These are phyloP conservation scores for Atkinsonella texensis DNA, from an alignment of 2,329 filamentous ascomycete genomes.

Conservation along the genomic window DNA sequence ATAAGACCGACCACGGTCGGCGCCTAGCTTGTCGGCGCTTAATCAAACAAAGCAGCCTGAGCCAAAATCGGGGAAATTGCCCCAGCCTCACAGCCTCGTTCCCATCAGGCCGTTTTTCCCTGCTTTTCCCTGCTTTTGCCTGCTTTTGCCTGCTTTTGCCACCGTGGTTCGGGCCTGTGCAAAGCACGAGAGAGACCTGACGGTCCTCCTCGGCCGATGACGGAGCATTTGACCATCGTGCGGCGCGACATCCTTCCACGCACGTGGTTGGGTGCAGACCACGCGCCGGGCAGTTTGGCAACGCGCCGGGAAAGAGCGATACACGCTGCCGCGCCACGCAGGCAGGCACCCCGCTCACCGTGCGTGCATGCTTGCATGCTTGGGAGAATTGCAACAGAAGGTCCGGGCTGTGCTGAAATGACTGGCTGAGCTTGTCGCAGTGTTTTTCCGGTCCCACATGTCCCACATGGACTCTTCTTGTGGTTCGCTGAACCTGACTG, in stretches of 20 bases:
- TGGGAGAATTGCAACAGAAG: not conserved
- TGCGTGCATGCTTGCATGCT: too few species aligned
- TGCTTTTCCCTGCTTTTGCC: too few species aligned
- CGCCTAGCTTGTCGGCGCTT: conserved; percentile 2
- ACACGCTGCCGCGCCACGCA: not conserved
- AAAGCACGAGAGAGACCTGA: not conserved
- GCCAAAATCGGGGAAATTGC: not conserved
- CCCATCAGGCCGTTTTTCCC: too few species aligned
- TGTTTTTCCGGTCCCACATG: not conserved
- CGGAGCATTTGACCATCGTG: not conserved
- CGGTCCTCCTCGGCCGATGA: not conserved
- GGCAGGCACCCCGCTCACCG: too few species aligned
- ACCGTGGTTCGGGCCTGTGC: not conserved
- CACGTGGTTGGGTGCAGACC: not conserved
- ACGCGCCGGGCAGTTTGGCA: conserved; percentile 1
- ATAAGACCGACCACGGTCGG: not conserved
- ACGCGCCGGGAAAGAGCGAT: not conserved
- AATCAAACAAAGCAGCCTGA: not conserved
- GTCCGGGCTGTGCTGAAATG: not conserved
- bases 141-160: too few species aligned
- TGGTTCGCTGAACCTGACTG: not conserved
- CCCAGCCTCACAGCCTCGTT: not conserved
- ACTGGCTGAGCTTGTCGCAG: conserved; percentile 1
- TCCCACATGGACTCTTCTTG: not conserved
- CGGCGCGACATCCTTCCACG: conserved; percentile 1